These are phyloP conservation scores for Aspergillus chevalieri DNA, from an alignment of 2,329 filamentous ascomycete genomes.

Conservation along the genomic window DNA sequence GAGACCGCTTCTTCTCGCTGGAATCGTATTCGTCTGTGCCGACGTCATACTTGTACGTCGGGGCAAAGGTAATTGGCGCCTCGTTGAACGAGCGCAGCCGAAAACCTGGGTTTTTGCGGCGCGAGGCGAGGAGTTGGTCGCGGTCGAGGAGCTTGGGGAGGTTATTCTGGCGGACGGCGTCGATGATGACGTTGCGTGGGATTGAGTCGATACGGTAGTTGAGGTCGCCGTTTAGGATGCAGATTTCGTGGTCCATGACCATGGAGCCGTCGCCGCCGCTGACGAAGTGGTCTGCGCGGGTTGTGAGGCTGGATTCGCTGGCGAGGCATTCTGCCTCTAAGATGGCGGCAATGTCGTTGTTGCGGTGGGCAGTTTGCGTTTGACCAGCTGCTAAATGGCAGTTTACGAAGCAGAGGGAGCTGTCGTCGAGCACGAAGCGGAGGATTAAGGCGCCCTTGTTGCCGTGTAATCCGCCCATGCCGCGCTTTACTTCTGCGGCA, in stretches of 20 bases:
- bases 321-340: constrained; percentile 75
- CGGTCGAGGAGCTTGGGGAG: constrained; percentile 80
- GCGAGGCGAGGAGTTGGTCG: constrained; percentile 84
- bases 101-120: constrained; percentile 84
- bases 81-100: constrained; percentile 86
- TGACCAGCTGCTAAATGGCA: constrained; percentile 95
- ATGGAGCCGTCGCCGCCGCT: constrained; percentile 92
- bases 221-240: constrained; percentile 88
- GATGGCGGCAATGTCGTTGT: constrained; percentile 87
- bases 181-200: constrained; percentile 85
- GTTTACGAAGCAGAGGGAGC: constrained; percentile 91
- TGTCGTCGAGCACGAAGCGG: constrained; percentile 90
- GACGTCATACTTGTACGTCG: constrained; percentile 98
- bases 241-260: constrained; percentile 97
- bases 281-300: constrained; percentile 70
- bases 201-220: constrained; percentile 99
- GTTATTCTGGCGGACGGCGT: constrained; percentile 74
- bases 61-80: constrained; percentile 80
- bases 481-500: constrained; percentile 82
- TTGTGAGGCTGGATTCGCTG: constrained; percentile 58
- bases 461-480: constrained; percentile 89
- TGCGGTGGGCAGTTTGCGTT: constrained; percentile 79
- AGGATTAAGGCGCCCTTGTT: constrained; percentile 93
- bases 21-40: constrained; percentile 91
- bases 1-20: constrained; percentile 87